A percentile compares a stretch with the other conserved stretches of the same genome.
phyloP scores from a whole-genome alignment of 2,329 filamentous ascomycete species.

The Pyrenochaeta sp. region DNA sequence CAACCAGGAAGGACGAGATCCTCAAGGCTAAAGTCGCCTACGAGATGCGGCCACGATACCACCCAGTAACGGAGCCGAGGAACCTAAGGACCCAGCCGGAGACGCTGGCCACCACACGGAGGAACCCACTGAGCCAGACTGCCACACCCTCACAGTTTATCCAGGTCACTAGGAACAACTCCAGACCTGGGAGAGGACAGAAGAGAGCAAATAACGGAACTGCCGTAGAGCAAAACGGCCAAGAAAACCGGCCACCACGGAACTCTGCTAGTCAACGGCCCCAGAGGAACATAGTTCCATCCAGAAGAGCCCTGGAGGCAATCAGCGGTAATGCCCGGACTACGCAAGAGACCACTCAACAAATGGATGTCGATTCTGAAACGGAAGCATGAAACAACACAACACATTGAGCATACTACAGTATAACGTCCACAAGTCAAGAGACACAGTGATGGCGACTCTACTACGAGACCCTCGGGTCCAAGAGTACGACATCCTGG shows the following conservation, averaged over 20 bases:
- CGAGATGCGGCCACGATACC: conserved; percentile 15
- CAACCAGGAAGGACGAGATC: conserved; percentile 21
- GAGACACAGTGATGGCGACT: conserved; percentile 27
- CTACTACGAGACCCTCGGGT: conserved; percentile 26
- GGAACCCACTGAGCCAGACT: conserved; percentile 1
- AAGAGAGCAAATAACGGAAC: conserved; percentile 14
- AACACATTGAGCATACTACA: conserved; percentile 26
- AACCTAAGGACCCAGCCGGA: conserved; percentile 3
- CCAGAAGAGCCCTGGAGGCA: conserved; percentile 12
- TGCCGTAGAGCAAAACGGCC: conserved; percentile 2
- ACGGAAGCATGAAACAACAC: conserved; percentile 17
- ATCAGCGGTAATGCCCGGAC: conserved; percentile 5
- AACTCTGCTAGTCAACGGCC: conserved; percentile 8
- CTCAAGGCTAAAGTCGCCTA: conserved; percentile 16
- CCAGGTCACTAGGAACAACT: conserved; percentile 5
- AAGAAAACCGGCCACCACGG: conserved; percentile 2
- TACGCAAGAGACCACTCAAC: conserved; percentile 7
- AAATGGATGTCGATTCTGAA: conserved; percentile 16
- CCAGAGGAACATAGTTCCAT: conserved; percentile 8
- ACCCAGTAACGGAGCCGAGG: conserved; percentile 4
- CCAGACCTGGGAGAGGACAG: conserved; percentile 7
- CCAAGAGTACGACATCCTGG: conserved; percentile 27
- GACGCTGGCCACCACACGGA: not conserved
- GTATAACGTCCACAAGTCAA: conserved; percentile 28
- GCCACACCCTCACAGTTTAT: not conserved